Evolutionary conservation across 2,329 filamentous ascomycete genomes (phyloP), one percentile per base, ranked within the genome.

Genomic region (Pyricularia sp.): DNA sequence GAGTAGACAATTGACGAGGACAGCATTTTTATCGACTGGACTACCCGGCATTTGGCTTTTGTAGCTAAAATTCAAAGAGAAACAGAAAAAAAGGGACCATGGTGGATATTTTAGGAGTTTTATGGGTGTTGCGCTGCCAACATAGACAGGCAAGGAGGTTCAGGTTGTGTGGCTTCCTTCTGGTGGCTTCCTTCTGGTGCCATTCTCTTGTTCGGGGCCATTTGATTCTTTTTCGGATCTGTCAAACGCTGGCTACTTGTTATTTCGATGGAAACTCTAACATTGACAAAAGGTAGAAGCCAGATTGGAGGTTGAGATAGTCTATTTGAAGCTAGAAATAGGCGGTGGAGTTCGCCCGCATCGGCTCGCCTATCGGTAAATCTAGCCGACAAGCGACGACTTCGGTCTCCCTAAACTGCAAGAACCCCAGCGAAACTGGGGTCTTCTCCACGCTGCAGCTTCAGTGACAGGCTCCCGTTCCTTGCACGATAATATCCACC

Each of bases 361-460:
- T 65, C 63, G 63, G 63, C 63, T 65, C 63, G 63, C 63, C n/a
- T 65, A 28, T 65, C 63, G 63, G 63, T 25, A 31, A 65, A 65
- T 10, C 12, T 26, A 28, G 28, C 63, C 63, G 63, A 65, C 26
- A 65, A 25, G 23, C 63, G 63, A 65, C 63, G 28, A 28, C 26
- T 31, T 65, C 26, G 28, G 31, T 20, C 26, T 28, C 26, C 63
- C 28, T 11, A 30, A 36, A 65, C 17, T 25, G 63, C 63, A 31
- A 23, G 12, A n/a, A 12, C 63, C 63, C 9, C 23, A 9, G n/a
- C 7, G 17, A n/a, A 50, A 50, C n/a, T 50, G 42, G 36, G 42
- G 42, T 20, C 20, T 50, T 50, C 42, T 50, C 42, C 42, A 50
- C 42, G 42, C 42, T 50, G 42, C 42, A 50, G 7, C 42, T 50